phyloP scores from a whole-genome alignment of 2,329 filamentous ascomycete genomes.

The Colletotrichum sp. region DNA sequence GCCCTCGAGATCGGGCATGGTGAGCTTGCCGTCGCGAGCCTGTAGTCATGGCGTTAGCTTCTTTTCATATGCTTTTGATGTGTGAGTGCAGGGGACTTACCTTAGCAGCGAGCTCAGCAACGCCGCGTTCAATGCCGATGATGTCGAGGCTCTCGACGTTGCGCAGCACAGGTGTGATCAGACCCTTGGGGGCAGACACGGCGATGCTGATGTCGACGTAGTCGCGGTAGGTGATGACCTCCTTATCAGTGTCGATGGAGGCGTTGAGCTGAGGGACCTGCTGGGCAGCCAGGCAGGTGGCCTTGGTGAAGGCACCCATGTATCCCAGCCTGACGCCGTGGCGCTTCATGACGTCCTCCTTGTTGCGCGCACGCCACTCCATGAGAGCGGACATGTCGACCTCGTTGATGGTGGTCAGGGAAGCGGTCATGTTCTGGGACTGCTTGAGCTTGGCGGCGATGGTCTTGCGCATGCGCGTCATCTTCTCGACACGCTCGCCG shows the following conservation, averaged over 20 bases:
- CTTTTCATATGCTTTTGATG: background rate
- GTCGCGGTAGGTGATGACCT: slow-evolving; percentile 63
- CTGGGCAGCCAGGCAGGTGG: slow-evolving; percentile 67
- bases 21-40: slow-evolving; percentile 75
- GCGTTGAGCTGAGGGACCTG: slow-evolving; percentile 77
- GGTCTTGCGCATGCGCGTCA: slow-evolving; percentile 76
- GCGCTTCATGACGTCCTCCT: slow-evolving; percentile 43
- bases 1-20: slow-evolving; percentile 78
- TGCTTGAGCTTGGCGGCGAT: slow-evolving; percentile 73
- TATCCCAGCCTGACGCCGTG: slow-evolving; percentile 60
- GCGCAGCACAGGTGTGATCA: slow-evolving; percentile 79
- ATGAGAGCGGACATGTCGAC: slow-evolving; percentile 68
- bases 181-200: slow-evolving; percentile 72
- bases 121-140: slow-evolving; percentile 53
- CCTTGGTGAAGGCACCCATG: slow-evolving; percentile 80
- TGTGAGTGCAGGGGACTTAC: slow-evolving; percentile 50
- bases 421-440: slow-evolving; percentile 72
- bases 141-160: slow-evolving; percentile 58
- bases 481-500: slow-evolving; percentile 28
- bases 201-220: slow-evolving; percentile 78
- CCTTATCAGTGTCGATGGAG: slow-evolving; percentile 59
- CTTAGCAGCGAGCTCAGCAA: slow-evolving; percentile 67
- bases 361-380: slow-evolving; percentile 68
- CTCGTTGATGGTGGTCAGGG: slow-evolving; percentile 65
- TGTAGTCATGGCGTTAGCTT: slow-evolving; percentile 28